A percentile compares a stretch with the other conserved stretches of the same genome.
phyloP scores from a whole-genome alignment of 495 filamentous ascomycete species.

The Pyrenopolyporus hunteri region DNA sequence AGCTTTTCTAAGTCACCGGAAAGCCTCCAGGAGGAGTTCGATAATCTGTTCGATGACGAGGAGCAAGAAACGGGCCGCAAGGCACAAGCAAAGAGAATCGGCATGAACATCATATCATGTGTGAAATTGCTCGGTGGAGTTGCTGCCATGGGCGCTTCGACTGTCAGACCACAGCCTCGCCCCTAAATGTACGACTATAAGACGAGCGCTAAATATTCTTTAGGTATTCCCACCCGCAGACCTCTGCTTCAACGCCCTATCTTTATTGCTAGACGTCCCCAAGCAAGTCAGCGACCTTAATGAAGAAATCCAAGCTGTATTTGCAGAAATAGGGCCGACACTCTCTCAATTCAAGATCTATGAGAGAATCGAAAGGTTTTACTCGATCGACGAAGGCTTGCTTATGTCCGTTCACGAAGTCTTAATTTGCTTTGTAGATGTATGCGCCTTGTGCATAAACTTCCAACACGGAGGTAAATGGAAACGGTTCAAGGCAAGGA shows the following conservation, averaged over 20 bases:
- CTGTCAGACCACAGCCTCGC: conserved; percentile 11
- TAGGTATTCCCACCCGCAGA: conserved; percentile 26
- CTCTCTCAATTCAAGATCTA: conserved; percentile 39
- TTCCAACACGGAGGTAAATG: conserved; percentile 27
- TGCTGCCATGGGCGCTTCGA: conserved; percentile 31
- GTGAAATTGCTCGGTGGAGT: conserved; percentile 36
- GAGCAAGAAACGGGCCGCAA: neutral
- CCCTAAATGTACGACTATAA: neutral
- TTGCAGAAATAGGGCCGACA: conserved; percentile 32
- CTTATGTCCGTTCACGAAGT: conserved; percentile 32
- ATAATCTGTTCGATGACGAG: neutral
- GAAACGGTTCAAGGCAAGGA: conserved; percentile 29
- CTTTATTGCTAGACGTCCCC: conserved; percentile 37
- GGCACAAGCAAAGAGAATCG: neutral
- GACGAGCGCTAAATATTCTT: neutral
- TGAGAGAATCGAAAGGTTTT: conserved; percentile 36
- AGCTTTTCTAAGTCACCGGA: neutral
- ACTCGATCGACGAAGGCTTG: conserved; percentile 28
- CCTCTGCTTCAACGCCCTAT: conserved; percentile 40
- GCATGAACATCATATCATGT: conserved; percentile 29
- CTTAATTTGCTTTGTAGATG: conserved; percentile 39
- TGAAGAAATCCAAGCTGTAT: conserved; percentile 34
- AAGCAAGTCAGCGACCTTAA: conserved; percentile 35
- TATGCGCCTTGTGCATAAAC: conserved; percentile 37
- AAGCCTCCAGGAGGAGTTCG: neutral